phyloP scores from a whole-genome alignment of 805 yeast genomes.

The Yamadazyma endophytica region DNA sequence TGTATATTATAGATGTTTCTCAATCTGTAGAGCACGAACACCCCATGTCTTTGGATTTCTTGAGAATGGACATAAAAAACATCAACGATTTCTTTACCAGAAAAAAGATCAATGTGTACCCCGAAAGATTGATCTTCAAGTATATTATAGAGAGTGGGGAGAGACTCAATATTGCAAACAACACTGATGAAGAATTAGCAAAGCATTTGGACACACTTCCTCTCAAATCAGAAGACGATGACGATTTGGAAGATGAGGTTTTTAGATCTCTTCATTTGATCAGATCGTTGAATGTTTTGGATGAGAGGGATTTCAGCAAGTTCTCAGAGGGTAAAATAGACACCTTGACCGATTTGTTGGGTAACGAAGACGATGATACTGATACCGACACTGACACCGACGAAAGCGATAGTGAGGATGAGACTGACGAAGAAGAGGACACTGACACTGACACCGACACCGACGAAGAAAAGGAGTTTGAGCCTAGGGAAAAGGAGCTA shows the following conservation, averaged over 20 bases:
- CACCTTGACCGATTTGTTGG: constrained; percentile 63
- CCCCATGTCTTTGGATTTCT: constrained; percentile 91
- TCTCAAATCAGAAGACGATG: constrained; percentile 55
- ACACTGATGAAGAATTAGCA: constrained; percentile 39
- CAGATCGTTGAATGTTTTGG: constrained; percentile 74
- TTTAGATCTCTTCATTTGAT: constrained; percentile 79
- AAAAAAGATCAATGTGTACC: constrained; percentile 67
- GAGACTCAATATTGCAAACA: constrained; percentile 31
- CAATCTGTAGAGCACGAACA: constrained; percentile 98
- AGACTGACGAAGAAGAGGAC: constrained; percentile 25
- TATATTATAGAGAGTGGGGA: constrained; percentile 57
- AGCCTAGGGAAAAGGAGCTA: constrained; percentile 22
- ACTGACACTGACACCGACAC: constrained; percentile 27
- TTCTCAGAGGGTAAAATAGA: constrained; percentile 78
- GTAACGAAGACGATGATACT: constrained; percentile 17
- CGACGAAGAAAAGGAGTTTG: constrained; percentile 21
- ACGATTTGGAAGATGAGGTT: constrained; percentile 68
- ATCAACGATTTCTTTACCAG: constrained; percentile 82
- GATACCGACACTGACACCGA: constrained; percentile 10
- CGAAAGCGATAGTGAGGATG: constrained; percentile 14
- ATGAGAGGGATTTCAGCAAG: constrained; percentile 85
- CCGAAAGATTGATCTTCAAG: constrained; percentile 78
- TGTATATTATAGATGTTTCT: constrained; percentile 92
- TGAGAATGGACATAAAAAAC: constrained; percentile 96
- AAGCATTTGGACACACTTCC: constrained; percentile 49